A percentile compares a stretch with the other conserved stretches of the same genome.
Conservation (phyloP, 2,329 filamentous ascomycete genomes). For the Rhynchosporium graminicola region DNA sequence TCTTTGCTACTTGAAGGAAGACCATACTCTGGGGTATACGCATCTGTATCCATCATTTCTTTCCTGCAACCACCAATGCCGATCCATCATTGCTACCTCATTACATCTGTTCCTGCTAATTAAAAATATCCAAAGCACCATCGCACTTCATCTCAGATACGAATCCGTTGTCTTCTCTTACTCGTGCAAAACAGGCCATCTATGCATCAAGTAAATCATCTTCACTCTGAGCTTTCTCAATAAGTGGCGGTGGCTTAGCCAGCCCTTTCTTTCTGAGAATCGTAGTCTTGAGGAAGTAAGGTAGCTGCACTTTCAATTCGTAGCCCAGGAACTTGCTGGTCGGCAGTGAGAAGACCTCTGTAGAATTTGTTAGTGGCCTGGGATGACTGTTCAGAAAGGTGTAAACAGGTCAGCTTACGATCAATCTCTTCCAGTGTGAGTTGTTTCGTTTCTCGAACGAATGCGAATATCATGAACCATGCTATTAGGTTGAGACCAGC, state of each 20-base stretch:
- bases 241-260: conserved; percentile 34
- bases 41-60: too few species aligned
- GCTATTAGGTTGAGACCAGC: conserved; percentile 55
- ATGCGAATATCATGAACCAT: conserved; percentile 55
- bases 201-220: conserved; percentile 11
- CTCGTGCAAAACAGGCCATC: background rate
- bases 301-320: conserved; percentile 26
- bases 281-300: conserved; percentile 28
- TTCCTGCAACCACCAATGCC: too few species aligned
- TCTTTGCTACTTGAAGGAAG: too few species aligned
- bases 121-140: background rate
- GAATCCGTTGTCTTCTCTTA: background rate
- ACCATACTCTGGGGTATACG: too few species aligned
- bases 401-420: conserved; percentile 55
- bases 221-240: conserved; percentile 19
- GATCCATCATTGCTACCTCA: too few species aligned
- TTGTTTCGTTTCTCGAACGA: conserved; percentile 58
- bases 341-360: conserved; percentile 29
- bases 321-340: conserved; percentile 27
- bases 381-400: background rate
- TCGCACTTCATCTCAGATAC: background rate
- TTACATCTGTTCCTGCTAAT: too few species aligned
- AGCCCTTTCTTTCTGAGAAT: conserved; percentile 40
- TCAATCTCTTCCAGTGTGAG: conserved; percentile 35
- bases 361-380: background rate